Conservation (phyloP, 148 eudicot species). For the Nepenthes gracilis region DNA sequence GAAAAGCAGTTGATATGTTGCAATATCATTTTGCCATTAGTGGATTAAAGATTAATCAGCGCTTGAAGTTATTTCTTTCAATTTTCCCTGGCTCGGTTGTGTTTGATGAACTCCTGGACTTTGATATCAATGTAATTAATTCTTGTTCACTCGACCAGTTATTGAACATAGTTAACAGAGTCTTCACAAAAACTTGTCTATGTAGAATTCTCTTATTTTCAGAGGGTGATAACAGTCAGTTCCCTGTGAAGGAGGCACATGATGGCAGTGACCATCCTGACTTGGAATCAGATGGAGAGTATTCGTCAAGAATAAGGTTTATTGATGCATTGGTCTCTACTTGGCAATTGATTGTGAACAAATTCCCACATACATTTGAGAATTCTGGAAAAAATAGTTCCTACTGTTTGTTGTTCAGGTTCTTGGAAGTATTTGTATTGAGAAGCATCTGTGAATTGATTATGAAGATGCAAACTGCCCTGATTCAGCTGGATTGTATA, state of each 20-base stretch:
- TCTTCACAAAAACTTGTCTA: slow-evolving; percentile 46
- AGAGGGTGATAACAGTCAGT: slow-evolving; percentile 12
- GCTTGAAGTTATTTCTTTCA: slow-evolving; percentile 43
- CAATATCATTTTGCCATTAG: slow-evolving; percentile 25
- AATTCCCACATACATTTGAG: slow-evolving; percentile 22
- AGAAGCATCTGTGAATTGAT: slow-evolving; percentile 37
- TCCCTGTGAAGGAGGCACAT: slow-evolving; percentile 15
- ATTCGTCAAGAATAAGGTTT: slow-evolving; percentile 31
- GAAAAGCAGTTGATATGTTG: slow-evolving; percentile 43
- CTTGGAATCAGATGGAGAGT: slow-evolving; percentile 12
- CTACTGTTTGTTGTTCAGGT: slow-evolving; percentile 32
- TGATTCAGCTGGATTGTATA: slow-evolving; percentile 39
- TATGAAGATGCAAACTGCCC: slow-evolving; percentile 28
- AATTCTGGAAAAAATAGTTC: slow-evolving; percentile 12
- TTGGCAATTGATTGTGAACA: slow-evolving; percentile 58
- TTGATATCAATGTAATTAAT: slow-evolving; percentile 19
- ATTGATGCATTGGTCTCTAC: slow-evolving; percentile 41
- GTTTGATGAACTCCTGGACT: slow-evolving; percentile 31
- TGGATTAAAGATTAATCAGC: slow-evolving; percentile 20
- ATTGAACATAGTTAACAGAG: slow-evolving; percentile 42
- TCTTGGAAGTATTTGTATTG: slow-evolving; percentile 47
- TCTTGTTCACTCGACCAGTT: slow-evolving; percentile 31
- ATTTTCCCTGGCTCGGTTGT: slow-evolving; percentile 25
- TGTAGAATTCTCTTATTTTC: slow-evolving; percentile 52
- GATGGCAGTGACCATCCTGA: slow-evolving; percentile 12